Evolutionary conservation across 208 protist genomes (phyloP).

Genomic region (Leishmania aethiopica): DNA sequence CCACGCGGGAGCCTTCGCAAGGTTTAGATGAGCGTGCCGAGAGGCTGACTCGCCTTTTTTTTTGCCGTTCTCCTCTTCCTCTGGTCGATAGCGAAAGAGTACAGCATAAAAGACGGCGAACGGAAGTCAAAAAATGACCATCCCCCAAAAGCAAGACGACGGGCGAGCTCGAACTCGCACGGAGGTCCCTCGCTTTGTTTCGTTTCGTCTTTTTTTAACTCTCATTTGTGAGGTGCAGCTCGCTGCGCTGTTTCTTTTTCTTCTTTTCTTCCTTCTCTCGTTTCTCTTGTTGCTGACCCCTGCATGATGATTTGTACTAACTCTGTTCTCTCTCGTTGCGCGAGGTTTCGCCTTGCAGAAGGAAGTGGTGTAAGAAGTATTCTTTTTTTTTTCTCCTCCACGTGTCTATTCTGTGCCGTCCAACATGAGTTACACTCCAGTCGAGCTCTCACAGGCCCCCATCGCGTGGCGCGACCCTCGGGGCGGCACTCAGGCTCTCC

Average conservation of each 20-base stretch:
- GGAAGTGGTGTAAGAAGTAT: neutral
- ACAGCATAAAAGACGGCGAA: neutral
- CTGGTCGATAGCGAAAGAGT: neutral
- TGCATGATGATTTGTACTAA: neutral
- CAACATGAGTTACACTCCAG: neutral
- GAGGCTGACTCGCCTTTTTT: neutral
- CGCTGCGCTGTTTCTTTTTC: conserved; percentile 1
- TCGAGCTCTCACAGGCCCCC: neutral
- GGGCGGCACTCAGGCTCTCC: neutral
- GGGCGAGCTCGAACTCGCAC: neutral
- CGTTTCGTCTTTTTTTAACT: neutral
- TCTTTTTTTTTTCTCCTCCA: neutral
- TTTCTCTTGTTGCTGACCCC: neutral
- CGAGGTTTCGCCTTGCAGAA: neutral
- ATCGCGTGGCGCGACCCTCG: neutral
- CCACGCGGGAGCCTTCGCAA: neutral
- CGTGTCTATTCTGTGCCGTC: neutral
- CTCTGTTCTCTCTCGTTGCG: neutral
- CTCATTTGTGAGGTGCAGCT: neutral
- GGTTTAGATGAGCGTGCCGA: neutral
- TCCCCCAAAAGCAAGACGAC: neutral
- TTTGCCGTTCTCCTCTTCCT: neutral
- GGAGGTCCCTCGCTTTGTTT: neutral
- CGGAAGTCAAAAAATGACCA: neutral
- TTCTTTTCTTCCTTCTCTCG: neutral